These are phyloP conservation scores for Immersiporthe knoxdaviesiana DNA, from an alignment of 2,329 filamentous ascomycete genomes.

Conservation along the genomic window DNA sequence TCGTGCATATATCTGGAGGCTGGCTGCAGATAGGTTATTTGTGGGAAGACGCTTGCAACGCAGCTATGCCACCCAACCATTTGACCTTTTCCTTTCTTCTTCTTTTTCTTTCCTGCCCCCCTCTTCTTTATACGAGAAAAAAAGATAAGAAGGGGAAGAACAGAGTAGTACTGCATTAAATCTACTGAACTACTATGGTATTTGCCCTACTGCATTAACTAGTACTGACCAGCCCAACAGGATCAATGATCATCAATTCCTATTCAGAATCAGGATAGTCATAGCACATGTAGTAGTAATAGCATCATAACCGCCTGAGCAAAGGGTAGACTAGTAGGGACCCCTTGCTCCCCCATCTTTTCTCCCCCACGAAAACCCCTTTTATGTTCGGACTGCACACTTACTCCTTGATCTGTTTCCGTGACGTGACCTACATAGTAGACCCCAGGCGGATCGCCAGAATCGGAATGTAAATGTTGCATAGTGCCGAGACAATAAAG, in stretches of 20 bases:
- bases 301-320: background rate
- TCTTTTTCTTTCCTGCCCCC: no score
- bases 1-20: constrained; percentile 3
- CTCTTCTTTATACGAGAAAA: background rate
- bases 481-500: no score
- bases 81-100: background rate
- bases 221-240: background rate
- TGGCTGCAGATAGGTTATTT: background rate
- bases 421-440: background rate
- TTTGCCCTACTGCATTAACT: no score
- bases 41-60: background rate
- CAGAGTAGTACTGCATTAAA: background rate
- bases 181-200: no score
- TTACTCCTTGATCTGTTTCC: background rate
- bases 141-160: background rate
- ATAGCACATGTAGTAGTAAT: no score
- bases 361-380: background rate
- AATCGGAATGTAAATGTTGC: background rate
- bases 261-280: background rate
- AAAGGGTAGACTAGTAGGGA: background rate
- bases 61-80: background rate
- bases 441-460: background rate
- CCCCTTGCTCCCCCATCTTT: background rate
- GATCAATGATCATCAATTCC: background rate
- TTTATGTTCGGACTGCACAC: no score